Evolutionary conservation across 805 yeast genomes (phyloP).

Genomic region (Ascoidea tarda): DNA sequence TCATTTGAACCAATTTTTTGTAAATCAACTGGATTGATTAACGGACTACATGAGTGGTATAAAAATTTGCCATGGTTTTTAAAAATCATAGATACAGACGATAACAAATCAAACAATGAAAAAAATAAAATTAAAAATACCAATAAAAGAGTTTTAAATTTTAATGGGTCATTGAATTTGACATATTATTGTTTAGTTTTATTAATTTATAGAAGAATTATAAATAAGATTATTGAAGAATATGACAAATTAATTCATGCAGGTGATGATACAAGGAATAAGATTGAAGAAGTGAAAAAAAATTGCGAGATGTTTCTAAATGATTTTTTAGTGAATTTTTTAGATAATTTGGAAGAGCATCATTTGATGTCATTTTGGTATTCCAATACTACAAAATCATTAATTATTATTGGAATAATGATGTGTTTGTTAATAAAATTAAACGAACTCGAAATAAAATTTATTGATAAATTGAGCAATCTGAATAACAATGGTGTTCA

Average conservation of each 20-base stretch:
- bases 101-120: background rate
- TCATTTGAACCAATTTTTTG: conserved; percentile 11
- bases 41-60: conserved; percentile 14
- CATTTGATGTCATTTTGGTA: conserved; percentile 14
- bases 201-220: conserved; percentile 14
- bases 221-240: conserved; percentile 13
- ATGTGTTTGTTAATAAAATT: conserved; percentile 11
- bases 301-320: conserved; percentile 10
- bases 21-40: conserved; percentile 10
- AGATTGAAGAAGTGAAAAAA: conserved; percentile 6
- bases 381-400: conserved; percentile 8
- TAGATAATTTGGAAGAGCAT: conserved; percentile 10
- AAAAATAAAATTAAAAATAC: too few species aligned
- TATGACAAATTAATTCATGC: conserved; percentile 1
- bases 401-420: conserved; percentile 14
- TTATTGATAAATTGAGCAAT: background rate
- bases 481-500: too few species aligned
- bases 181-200: conserved; percentile 12
- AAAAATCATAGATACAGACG: background rate
- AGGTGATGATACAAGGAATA: background rate
- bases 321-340: conserved; percentile 11
- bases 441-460: conserved; percentile 2
- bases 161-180: conserved; percentile 13
- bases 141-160: conserved; percentile 3
- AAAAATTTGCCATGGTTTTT: conserved; percentile 11